Evolutionary conservation across 805 yeast species (phyloP).

Genomic region (Wickerhamiella kazuoi): DNA sequence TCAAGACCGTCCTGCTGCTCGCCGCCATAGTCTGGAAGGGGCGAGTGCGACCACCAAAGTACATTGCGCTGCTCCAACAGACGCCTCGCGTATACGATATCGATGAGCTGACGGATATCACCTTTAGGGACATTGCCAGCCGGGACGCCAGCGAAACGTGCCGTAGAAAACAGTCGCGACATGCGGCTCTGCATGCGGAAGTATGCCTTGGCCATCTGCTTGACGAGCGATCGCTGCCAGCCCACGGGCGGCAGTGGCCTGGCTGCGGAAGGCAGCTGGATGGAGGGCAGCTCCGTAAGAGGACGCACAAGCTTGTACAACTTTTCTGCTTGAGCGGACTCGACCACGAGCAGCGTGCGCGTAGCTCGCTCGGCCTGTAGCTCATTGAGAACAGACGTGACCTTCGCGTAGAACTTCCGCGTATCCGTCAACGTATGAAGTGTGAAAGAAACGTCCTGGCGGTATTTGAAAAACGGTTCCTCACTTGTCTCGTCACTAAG

Average conservation of each 20-base stretch:
- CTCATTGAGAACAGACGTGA: constrained; percentile 36
- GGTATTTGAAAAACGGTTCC: constrained; percentile 31
- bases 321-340: constrained; percentile 40
- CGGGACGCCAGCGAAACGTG: constrained; percentile 67
- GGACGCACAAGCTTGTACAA: constrained; percentile 17
- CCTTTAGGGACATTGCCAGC: constrained; percentile 70
- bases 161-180: constrained; percentile 40
- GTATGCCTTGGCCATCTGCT: constrained; percentile 50
- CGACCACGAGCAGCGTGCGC: constrained; percentile 48
- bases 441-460: constrained; percentile 36
- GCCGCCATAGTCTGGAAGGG: constrained; percentile 76
- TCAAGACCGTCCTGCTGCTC: constrained; percentile 43
- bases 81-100: constrained; percentile 69
- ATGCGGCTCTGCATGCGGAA: constrained; percentile 62
- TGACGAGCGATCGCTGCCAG: constrained; percentile 31
- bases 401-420: constrained; percentile 36
- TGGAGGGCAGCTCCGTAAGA: constrained; percentile 6
- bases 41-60: constrained; percentile 83
- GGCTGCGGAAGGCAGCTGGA: constrained; percentile 1
- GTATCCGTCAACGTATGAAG: constrained; percentile 36
- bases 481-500: not conserved
- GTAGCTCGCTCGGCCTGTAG: constrained; percentile 51
- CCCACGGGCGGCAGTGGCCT: constrained; percentile 10
- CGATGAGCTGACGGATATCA: constrained; percentile 62
- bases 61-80: constrained; percentile 47